Evolutionary conservation across 345 rosid genomes (phyloP), one percentile per base, ranked within the genome.

Genomic region (Hibiscus syriacus): DNA sequence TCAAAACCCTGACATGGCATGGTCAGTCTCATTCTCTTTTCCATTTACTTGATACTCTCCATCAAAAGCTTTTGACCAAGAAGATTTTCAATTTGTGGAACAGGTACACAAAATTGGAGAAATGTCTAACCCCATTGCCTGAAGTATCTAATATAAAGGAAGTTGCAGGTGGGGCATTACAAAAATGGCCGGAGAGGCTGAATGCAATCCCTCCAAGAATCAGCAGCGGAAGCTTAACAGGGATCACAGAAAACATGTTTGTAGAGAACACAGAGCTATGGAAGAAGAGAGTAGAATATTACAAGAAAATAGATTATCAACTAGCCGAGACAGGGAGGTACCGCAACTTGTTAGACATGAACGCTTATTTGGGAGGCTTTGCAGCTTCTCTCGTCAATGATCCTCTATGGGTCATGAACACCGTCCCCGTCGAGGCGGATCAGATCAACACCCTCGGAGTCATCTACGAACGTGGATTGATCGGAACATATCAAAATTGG

Each of bases 11-110:
- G 50, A 45, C 50, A 45, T 14, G 19, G 50, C 50, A 45, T 45
- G 50, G 50, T 45, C n/a, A 1, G 50, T 14, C 16, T 45, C 17
- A 14, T 45, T 45, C 16, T n/a, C 17, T 13, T 11, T 43, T 39
- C 4, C 45, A 12, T 4, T 48, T 36, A 22, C 53, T n/a, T n/a
- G 34, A 16, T 23, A 11, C n/a, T n/a, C n/a, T n/a, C n/a, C 32
- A 30, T 83, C 81, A 72, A 59, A 65, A 26, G 26, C 6, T n/a
- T 13, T 17, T 0, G 30, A 11, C 26, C 7, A 20, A 50, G 6
- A 49, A 20, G 26, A 14, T 45, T 2, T 17, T 14, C 13, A 17
- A 25, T 56, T 45, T 69, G 2, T 43, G 1, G 48, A 11, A 12
- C 48, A 43, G 48, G 48, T 43, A 43, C 48, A 43, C 48, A 11